Evolutionary conservation across 2,329 filamentous ascomycete genomes (phyloP).

Genomic region (Mollisiaceae sp.): DNA sequence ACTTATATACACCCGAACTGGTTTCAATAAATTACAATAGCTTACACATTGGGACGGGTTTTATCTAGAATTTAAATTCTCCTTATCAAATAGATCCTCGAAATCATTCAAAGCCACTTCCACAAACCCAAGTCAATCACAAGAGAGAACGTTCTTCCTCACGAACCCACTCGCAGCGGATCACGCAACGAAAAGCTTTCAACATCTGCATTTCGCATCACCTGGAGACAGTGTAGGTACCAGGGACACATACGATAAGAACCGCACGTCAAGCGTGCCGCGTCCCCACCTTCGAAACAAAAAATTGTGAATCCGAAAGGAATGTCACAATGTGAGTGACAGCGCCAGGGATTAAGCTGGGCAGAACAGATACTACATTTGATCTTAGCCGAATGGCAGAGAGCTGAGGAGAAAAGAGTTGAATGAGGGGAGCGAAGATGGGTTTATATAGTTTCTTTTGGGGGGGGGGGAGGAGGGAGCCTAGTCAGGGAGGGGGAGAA

Average conservation of each 20-base stretch:
- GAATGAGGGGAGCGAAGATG: slow-evolving; percentile 1
- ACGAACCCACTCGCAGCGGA: slow-evolving; percentile 54
- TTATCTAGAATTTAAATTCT: no score
- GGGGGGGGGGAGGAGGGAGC: not conserved
- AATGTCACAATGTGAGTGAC: slow-evolving; percentile 31
- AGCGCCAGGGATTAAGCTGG: slow-evolving; percentile 68
- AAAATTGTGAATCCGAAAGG: slow-evolving; percentile 55
- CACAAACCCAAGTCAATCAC: not conserved
- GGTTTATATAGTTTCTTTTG: slow-evolving; percentile 22
- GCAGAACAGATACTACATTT: slow-evolving; percentile 74
- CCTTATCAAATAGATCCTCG: no score
- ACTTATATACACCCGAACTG: no score
- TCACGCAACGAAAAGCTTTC: slow-evolving; percentile 59
- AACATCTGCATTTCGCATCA: slow-evolving; percentile 58
- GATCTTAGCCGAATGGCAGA: slow-evolving; percentile 55
- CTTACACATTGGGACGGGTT: no score
- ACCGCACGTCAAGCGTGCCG: slow-evolving; percentile 69
- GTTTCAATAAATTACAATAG: no score
- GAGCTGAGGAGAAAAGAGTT: slow-evolving; percentile 7
- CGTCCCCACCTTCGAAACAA: slow-evolving; percentile 56
- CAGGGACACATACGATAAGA: slow-evolving; percentile 69
- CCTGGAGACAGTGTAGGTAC: slow-evolving; percentile 74
- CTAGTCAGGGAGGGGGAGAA: slow-evolving; percentile 4
- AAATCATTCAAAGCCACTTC: no score
- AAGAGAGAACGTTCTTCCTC: slow-evolving; percentile 56